These are phyloP conservation scores for Populus tremula DNA, from an alignment of 345 rosid species.

Conservation along the genomic window DNA sequence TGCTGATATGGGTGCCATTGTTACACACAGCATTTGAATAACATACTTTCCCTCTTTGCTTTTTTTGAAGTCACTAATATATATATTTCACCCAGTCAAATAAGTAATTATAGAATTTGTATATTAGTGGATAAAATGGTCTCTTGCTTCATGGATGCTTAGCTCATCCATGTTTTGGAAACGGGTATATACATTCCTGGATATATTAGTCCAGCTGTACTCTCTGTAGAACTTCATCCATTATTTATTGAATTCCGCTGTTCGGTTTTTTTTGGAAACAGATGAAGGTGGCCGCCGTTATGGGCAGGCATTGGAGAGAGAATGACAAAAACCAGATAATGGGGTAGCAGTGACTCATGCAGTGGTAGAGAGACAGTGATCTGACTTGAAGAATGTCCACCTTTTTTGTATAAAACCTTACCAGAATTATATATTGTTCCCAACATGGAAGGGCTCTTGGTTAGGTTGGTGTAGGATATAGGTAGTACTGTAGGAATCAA, in stretches of 20 bases:
- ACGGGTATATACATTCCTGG: neutral
- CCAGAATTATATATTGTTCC: neutral
- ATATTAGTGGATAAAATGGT: neutral
- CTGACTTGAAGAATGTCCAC: conserved; percentile 8
- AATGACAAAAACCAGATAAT: conserved; percentile 20
- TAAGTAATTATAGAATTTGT: neutral
- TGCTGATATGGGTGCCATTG: neutral
- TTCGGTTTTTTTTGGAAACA: conserved; percentile 24
- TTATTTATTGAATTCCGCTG: neutral
- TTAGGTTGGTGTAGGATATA: conserved; percentile 21
- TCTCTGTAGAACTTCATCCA: neutral
- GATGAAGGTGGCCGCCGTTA: conserved; percentile 40
- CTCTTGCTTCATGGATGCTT: neutral
- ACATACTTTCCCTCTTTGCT: neutral
- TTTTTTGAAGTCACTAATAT: neutral
- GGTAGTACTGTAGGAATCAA: conserved; percentile 24
- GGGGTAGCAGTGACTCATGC: conserved; percentile 3
- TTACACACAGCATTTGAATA: neutral
- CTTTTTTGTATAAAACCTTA: conserved; percentile 22
- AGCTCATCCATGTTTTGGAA: neutral
- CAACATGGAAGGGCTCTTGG: conserved; percentile 4
- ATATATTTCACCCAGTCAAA: neutral
- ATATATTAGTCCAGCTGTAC: neutral
- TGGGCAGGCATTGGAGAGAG: conserved; percentile 39
- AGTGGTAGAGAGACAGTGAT: conserved; percentile 6